Conservation (phyloP, 1,284 basidiomycete genomes). For the Heterobasidion parviporum region DNA sequence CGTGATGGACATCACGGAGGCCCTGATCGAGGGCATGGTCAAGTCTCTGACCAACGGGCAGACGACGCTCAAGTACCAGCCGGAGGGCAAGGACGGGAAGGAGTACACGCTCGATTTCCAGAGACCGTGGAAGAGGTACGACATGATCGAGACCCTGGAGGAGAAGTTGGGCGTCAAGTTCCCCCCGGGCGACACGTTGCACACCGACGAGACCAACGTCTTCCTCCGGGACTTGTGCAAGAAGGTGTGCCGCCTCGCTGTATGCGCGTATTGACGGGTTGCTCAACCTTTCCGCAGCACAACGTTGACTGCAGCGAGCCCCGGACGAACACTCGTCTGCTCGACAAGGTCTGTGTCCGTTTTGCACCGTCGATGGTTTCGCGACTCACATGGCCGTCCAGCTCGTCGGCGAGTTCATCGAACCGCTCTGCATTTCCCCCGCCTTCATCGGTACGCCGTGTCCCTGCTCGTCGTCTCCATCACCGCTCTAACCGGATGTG, state of each 20-base stretch:
- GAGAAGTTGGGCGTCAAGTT: slow-evolving; percentile 91
- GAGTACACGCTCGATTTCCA: slow-evolving; percentile 84
- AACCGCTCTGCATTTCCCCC: slow-evolving; percentile 93
- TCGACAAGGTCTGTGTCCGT: slow-evolving; percentile 75
- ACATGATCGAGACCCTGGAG: slow-evolving; percentile 97
- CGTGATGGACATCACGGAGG: slow-evolving; percentile 96
- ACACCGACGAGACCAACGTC: slow-evolving; percentile 84
- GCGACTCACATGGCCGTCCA: slow-evolving; percentile 18
- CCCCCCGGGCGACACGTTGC: slow-evolving; percentile 87
- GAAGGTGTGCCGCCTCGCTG: slow-evolving; percentile 45
- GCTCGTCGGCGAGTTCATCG: slow-evolving; percentile 97
- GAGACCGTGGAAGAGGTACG: slow-evolving; percentile 97
- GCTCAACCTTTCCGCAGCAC: slow-evolving; percentile 46
- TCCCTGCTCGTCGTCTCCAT: neutral
- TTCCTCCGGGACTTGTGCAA: slow-evolving; percentile 82
- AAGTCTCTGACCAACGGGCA: slow-evolving; percentile 79
- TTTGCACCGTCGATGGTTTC: neutral
- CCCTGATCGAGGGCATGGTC: slow-evolving; percentile 87
- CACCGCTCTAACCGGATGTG: neutral
- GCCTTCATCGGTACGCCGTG: slow-evolving; percentile 77
- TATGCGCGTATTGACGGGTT: neutral
- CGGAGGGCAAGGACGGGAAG: slow-evolving; percentile 83
- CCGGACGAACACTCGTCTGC: slow-evolving; percentile 88
- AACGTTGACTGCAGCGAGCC: slow-evolving; percentile 98
- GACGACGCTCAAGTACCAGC: slow-evolving; percentile 85